Percentiles rank a stretch among this genome's conserved stretches.
These are phyloP conservation scores for Solanum tacnaense DNA, from an alignment of 257 asterid genomes.

Conservation along the genomic window DNA sequence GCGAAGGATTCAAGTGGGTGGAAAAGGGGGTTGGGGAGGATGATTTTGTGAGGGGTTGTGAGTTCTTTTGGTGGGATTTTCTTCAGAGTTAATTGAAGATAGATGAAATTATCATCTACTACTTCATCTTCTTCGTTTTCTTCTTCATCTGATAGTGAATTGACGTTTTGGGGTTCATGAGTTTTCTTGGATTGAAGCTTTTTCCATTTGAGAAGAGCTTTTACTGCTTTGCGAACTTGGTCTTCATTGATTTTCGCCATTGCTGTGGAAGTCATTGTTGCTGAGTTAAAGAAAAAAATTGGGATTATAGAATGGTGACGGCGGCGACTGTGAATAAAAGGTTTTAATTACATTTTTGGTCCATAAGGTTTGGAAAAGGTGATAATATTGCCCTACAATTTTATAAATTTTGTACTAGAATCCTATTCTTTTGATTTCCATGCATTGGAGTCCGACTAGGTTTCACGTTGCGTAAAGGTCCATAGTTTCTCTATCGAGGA, in stretches of 20 bases:
- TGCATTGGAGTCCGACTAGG: not conserved
- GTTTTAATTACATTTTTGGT: not conserved
- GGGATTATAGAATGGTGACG: not conserved
- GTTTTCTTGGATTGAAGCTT: constrained; percentile 13
- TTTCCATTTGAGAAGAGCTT: constrained; percentile 73
- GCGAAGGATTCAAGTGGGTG: constrained; percentile 6
- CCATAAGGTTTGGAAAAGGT: not conserved
- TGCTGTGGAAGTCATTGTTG: not conserved
- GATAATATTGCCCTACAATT: not conserved
- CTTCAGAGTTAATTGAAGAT: constrained; percentile 58
- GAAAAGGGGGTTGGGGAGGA: constrained; percentile 37
- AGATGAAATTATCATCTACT: constrained; percentile 16
- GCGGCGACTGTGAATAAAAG: not conserved
- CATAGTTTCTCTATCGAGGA: not conserved
- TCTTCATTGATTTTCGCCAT: constrained; percentile 9
- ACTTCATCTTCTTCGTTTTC: not conserved
- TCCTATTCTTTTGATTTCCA: not conserved
- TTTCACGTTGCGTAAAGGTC: not conserved
- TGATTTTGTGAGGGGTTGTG: constrained; percentile 41
- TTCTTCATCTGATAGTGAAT: not conserved
- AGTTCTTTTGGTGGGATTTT: constrained; percentile 38
- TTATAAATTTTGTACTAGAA: not conserved
- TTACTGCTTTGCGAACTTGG: constrained; percentile 36
- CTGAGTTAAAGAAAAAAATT: not conserved
- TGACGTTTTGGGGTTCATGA: not conserved